Conservation (phyloP, 345 rosid genomes). For the Populus euphratica region DNA sequence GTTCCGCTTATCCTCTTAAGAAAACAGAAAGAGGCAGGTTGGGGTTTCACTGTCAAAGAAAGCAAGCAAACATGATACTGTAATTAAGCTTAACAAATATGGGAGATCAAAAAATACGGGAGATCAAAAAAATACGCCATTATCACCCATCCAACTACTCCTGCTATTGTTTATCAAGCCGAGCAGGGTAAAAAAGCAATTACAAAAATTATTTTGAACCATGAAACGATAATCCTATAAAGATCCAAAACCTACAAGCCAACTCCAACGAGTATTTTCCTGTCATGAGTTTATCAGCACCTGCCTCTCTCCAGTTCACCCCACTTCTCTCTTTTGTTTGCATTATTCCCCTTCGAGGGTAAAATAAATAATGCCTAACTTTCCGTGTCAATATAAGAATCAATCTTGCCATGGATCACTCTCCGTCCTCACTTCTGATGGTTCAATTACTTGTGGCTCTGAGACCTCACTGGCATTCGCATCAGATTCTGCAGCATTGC, state of each 20-base stretch:
- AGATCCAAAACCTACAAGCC: not conserved
- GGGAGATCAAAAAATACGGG: no score
- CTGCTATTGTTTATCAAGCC: not conserved
- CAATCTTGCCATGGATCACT: slow-evolving; percentile 85
- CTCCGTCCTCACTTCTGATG: slow-evolving; percentile 85
- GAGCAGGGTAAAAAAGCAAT: not conserved
- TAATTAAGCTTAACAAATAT: no score
- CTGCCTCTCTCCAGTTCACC: not conserved
- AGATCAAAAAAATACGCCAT: no score
- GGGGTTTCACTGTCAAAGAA: no score
- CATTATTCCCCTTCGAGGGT: not conserved
- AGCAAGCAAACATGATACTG: no score
- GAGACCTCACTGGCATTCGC: slow-evolving; percentile 17
- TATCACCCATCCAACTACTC: no score
- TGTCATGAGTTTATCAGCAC: not conserved
- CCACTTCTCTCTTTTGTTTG: not conserved
- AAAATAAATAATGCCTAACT: not conserved
- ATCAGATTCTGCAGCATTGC: slow-evolving; percentile 27
- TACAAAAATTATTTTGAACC: not conserved
- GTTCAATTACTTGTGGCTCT: slow-evolving; percentile 73
- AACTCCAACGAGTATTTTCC: not conserved
- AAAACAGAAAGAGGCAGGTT: no score
- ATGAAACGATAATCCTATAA: not conserved
- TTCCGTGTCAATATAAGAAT: not conserved
- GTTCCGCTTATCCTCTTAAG: no score